Evolutionary conservation across 1,139 yeast species (phyloP).

Genomic region (Taphrina populina): DNA sequence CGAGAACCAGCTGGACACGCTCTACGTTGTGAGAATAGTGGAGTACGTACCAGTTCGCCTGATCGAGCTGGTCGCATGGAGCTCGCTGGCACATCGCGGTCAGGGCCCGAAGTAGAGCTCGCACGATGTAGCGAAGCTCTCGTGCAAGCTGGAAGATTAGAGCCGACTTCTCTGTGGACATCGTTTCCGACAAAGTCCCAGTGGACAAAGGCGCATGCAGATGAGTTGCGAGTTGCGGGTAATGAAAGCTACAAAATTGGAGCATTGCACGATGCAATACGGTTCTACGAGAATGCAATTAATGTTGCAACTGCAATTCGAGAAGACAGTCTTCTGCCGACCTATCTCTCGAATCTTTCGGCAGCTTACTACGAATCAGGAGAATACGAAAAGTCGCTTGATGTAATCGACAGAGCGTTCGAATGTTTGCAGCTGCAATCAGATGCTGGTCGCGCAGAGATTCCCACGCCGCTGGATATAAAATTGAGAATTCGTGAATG

Average conservation of each 20-base stretch:
- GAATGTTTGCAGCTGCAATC: slow-evolving; percentile 24
- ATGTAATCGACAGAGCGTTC: slow-evolving; percentile 29
- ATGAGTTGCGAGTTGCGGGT: slow-evolving; percentile 28
- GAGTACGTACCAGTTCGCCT: too few species aligned
- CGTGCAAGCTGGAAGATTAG: slow-evolving; percentile 8
- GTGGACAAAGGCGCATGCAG: slow-evolving; percentile 23
- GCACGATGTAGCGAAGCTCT: slow-evolving; percentile 18
- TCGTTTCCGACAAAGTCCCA: slow-evolving; percentile 9
- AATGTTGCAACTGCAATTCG: slow-evolving; percentile 13
- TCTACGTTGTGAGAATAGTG: too few species aligned
- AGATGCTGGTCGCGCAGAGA: neutral
- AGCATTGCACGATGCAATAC: slow-evolving; percentile 14
- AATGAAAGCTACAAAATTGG: slow-evolving; percentile 25
- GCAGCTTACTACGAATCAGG: slow-evolving; percentile 30
- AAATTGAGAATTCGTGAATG: slow-evolving; percentile 27
- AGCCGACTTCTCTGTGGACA: slow-evolving; percentile 17
- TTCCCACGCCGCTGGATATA: slow-evolving; percentile 18
- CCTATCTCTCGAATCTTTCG: slow-evolving; percentile 24
- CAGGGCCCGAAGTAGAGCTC: slow-evolving; percentile 2
- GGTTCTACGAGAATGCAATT: slow-evolving; percentile 19
- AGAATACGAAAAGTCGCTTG: slow-evolving; percentile 28
- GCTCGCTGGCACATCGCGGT: neutral
- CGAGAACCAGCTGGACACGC: too few species aligned
- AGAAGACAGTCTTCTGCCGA: slow-evolving; percentile 13
- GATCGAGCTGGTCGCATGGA: slow-evolving; percentile 18